These are phyloP conservation scores for Orbilia blumenaviensis DNA, from an alignment of 2,329 filamentous ascomycete species.

Conservation along the genomic window DNA sequence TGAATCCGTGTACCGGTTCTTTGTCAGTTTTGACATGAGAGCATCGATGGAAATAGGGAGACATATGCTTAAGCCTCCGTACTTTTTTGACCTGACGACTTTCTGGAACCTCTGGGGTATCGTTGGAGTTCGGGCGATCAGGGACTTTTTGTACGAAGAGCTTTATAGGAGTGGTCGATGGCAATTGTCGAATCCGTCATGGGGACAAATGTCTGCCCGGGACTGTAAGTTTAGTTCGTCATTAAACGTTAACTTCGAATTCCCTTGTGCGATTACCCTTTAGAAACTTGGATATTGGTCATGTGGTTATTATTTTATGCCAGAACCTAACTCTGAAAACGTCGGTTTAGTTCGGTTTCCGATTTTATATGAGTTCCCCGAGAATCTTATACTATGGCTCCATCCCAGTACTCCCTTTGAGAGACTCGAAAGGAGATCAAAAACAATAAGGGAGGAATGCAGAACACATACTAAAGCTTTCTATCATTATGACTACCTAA, in stretches of 20 bases:
- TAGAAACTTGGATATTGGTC: no score
- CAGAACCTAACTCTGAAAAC: not conserved
- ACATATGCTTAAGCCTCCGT: no score
- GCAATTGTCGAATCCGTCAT: no score
- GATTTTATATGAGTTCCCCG: not conserved
- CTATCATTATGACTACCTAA: no score
- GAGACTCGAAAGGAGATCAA: not conserved
- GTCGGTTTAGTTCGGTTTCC: not conserved
- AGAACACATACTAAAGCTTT: not conserved
- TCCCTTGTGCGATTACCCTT: no score
- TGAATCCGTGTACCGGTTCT: not conserved
- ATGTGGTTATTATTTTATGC: no score
- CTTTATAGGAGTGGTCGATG: no score
- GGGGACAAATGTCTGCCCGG: no score
- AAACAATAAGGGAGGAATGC: not conserved
- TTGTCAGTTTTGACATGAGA: not conserved
- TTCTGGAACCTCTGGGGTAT: not conserved
- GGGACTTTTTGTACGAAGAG: not conserved
- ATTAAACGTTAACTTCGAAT: no score
- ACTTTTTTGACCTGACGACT: no score
- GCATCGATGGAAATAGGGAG: no score
- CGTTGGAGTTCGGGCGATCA: not conserved
- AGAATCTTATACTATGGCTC: not conserved
- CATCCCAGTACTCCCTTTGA: not conserved
- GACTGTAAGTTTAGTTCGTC: no score